Conservation (phyloP, 2,329 filamentous ascomycete species). For the Microsporum canis region DNA sequence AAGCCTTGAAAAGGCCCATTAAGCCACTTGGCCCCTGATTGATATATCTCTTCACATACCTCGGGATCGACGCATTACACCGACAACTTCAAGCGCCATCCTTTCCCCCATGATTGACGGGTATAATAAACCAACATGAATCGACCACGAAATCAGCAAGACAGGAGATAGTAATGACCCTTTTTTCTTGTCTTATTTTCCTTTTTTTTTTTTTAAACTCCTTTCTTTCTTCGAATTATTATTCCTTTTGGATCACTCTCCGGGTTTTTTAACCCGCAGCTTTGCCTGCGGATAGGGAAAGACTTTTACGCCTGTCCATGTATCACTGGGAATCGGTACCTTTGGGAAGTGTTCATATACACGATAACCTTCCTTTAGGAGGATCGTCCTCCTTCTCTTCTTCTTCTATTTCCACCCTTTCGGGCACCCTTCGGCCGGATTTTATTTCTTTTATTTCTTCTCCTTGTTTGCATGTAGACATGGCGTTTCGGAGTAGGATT, state of each 20-base stretch:
- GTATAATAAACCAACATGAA: conserved; percentile 6
- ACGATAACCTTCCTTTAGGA: neutral
- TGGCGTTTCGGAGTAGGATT: conserved; percentile 1
- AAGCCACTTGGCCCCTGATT: neutral
- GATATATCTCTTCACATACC: neutral
- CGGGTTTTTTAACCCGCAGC: neutral
- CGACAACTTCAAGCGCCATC: neutral
- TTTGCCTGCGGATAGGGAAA: neutral
- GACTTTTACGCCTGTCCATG: neutral
- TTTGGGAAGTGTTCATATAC: conserved; percentile 4
- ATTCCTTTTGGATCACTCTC: neutral
- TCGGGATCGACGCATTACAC: neutral
- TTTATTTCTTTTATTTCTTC: neutral
- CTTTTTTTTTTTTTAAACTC: conserved; percentile 5
- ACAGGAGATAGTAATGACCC: neutral
- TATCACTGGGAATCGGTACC: neutral
- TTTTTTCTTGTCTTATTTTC: neutral
- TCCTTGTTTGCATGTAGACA: conserved; percentile 3
- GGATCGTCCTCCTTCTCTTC: neutral
- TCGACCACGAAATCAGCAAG: conserved; percentile 7
- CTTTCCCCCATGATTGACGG: neutral
- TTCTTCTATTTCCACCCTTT: neutral
- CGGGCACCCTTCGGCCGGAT: neutral
- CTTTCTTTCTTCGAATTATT: neutral
- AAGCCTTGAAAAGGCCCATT: neutral